phyloP scores from a whole-genome alignment of 164 flowering plant genomes.

The Dillenia suffruticosa region DNA sequence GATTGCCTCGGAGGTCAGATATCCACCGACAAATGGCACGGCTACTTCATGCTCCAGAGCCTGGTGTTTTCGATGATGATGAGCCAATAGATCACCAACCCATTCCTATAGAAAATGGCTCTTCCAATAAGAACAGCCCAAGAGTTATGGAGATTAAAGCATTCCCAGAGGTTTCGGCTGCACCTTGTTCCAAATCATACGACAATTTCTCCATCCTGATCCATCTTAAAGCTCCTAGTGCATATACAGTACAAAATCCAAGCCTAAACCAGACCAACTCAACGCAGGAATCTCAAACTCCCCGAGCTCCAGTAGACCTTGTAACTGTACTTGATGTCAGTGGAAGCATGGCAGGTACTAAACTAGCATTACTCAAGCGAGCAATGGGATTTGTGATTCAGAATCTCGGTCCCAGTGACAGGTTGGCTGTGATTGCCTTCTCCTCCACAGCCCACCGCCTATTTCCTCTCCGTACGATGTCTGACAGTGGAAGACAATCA shows the following conservation, averaged over 20 bases:
- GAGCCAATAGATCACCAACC: slow-evolving; percentile 31
- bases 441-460: slow-evolving; percentile 64
- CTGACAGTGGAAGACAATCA: slow-evolving; percentile 48
- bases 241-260: slow-evolving; percentile 8
- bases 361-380: slow-evolving; percentile 59
- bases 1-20: slow-evolving; percentile 32
- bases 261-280: slow-evolving; percentile 13
- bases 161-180: slow-evolving; percentile 43
- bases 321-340: slow-evolving; percentile 69
- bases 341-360: slow-evolving; percentile 74
- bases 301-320: slow-evolving; percentile 62
- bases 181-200: slow-evolving; percentile 18
- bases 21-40: slow-evolving; percentile 21
- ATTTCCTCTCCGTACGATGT: slow-evolving; percentile 54
- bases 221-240: slow-evolving; percentile 45
- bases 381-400: slow-evolving; percentile 77
- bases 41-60: slow-evolving; percentile 36
- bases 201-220: slow-evolving; percentile 35
- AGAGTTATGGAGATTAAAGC: slow-evolving; percentile 28
- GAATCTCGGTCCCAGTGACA: slow-evolving; percentile 53
- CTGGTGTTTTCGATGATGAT: slow-evolving; percentile 46
- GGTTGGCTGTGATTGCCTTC: slow-evolving; percentile 62
- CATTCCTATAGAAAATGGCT: background rate
- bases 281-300: slow-evolving; percentile 22
- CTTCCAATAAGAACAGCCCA: slow-evolving; percentile 3